Evolutionary conservation across 192 early-diverging fungal genomes (phyloP).

Genomic region (Backusella tarrabulga): DNA sequence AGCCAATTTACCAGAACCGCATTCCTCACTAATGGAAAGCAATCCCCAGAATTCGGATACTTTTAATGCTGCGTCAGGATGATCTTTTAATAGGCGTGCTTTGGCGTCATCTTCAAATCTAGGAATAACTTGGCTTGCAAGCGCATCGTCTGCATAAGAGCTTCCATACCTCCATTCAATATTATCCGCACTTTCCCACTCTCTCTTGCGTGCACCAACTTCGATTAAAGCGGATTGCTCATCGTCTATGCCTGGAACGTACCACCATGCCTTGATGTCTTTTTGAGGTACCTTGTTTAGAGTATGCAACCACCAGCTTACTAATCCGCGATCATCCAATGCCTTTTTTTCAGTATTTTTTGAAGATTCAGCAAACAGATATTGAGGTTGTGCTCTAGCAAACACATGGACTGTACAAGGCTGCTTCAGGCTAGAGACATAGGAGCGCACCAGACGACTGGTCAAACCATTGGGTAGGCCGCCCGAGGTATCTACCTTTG

Average conservation of each 20-base stretch:
- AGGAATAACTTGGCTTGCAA: conserved; percentile 42
- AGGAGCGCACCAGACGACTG: conserved; percentile 31
- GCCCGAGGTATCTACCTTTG: conserved; percentile 48
- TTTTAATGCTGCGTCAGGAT: conserved; percentile 26
- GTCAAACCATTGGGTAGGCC: conserved; percentile 25
- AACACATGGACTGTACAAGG: conserved; percentile 57
- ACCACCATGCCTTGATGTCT: conserved; percentile 43
- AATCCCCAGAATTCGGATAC: conserved; percentile 56
- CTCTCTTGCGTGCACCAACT: conserved; percentile 5
- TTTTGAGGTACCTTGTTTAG: conserved; percentile 15
- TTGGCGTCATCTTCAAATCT: conserved; percentile 57
- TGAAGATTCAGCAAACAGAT: conserved; percentile 75
- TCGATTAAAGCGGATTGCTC: conserved; percentile 18
- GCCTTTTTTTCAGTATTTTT: conserved; percentile 62
- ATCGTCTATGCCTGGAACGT: conserved; percentile 54
- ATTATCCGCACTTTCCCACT: background rate
- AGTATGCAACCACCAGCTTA: conserved; percentile 75
- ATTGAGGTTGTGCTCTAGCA: conserved; percentile 84
- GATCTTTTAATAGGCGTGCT: conserved; percentile 40
- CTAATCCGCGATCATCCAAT: conserved; percentile 52
- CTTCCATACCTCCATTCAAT: conserved; percentile 36
- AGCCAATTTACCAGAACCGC: conserved; percentile 64
- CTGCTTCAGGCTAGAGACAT: conserved; percentile 27
- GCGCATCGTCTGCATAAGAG: conserved; percentile 37
- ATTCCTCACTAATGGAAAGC: conserved; percentile 72